Evolutionary conservation across 1,139 yeast genomes (phyloP).

Genomic region (Sugiyamaella xylanicola): DNA sequence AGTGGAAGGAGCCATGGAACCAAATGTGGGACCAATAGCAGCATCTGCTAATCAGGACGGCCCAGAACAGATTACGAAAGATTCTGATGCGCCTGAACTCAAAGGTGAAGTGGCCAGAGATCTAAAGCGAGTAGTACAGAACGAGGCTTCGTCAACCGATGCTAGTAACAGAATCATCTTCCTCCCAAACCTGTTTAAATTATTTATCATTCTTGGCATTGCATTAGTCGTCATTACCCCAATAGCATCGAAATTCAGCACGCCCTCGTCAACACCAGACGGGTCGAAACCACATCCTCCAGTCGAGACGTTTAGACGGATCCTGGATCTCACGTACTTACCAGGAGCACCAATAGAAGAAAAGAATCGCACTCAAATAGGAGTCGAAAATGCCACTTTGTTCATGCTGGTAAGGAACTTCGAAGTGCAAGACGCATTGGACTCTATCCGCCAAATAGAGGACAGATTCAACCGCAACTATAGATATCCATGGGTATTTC

Average conservation of each 20-base stretch:
- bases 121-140: too few species aligned
- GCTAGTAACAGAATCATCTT: neutral
- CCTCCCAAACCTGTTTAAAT: neutral
- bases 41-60: too few species aligned
- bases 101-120: too few species aligned
- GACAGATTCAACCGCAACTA: slow-evolving; percentile 57
- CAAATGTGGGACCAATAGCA: too few species aligned
- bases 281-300: slow-evolving; percentile 3
- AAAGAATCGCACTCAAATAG: slow-evolving; percentile 45
- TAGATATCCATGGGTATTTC: slow-evolving; percentile 80
- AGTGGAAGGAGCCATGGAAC: too few species aligned
- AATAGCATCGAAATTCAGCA: neutral
- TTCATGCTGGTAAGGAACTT: slow-evolving; percentile 72
- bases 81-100: too few species aligned
- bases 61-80: too few species aligned
- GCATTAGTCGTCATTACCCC: neutral
- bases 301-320: slow-evolving; percentile 10
- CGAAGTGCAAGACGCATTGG: slow-evolving; percentile 64
- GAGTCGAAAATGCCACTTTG: slow-evolving; percentile 60
- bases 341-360: slow-evolving; percentile 32
- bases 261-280: neutral
- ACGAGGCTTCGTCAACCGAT: too few species aligned
- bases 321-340: slow-evolving; percentile 32
- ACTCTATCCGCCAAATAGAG: slow-evolving; percentile 65
- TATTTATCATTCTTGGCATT: slow-evolving; percentile 4